Base-by-base conservation (phyloP, 768 basidiomycete genomes). In the Boletus fagicola region DNA sequence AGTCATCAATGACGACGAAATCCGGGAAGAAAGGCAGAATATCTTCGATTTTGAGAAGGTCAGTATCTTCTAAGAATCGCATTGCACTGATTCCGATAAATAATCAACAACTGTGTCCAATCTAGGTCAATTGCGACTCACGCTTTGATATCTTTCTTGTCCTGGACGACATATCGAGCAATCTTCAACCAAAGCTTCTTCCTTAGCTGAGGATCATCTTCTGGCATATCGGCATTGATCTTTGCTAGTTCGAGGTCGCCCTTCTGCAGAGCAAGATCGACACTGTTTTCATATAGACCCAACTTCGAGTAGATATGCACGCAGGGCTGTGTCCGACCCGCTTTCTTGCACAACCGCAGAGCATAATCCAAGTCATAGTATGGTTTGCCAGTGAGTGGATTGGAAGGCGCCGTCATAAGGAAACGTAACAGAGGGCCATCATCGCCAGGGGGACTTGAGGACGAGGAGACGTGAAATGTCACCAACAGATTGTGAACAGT, bases 11-110 rank as follows among this genome's bases (percentile, higher is more conserved):
- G 57, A 98, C 92, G 13, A 96, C 94, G 69, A 99, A 99, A 75
- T 98, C 96, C 2, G 97, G 96, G 85, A 99, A 98, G 86, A 98
- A 99, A 6, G 97, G 97, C 18, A 99, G 77, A 59, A 99, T 97
- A 68, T 99, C 97, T 69, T 99, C 97, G 62, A 99, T 96, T 75
- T 98, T 98, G 68, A 99, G 83, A 36, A 98, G 76, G 64, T 92
- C 87, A 0, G 97, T 96, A 61, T 92, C 88, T 70, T 98, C 94
- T 64, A 98, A 78, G 78, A 99, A 98, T 22, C 83, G 85, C 93
- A 98, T 98, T 20, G 97, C 97, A 52, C 96, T 99, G 70, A 28
- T 51, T 54, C 47, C 45, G 18, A 40, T 38, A 52, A 53, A 39
- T 24, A 43, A 45, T 65, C 13, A 59, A 33, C 8, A 9, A 38